Percentiles rank a stretch among this genome's conserved stretches.
phyloP scores from a whole-genome alignment of 768 basidiomycete genomes.

The Lenzites betulinus region DNA sequence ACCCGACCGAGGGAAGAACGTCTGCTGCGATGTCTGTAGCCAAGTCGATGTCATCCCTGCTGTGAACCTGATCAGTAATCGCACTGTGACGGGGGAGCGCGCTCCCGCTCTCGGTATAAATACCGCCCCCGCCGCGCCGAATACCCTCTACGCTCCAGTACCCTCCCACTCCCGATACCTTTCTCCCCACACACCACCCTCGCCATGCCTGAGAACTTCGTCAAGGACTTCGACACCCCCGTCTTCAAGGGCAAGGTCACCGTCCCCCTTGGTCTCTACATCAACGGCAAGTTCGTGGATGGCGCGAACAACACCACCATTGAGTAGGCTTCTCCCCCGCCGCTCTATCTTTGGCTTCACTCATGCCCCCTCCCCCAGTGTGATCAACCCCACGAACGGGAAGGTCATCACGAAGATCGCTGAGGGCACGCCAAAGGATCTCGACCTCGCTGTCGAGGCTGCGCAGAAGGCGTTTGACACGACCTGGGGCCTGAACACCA shows the following conservation, averaged over 20 bases:
- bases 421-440: constrained; percentile 66
- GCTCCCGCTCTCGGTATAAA: constrained; percentile 15
- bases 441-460: constrained; percentile 73
- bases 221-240: constrained; percentile 53
- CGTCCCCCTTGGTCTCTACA: constrained; percentile 70
- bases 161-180: not conserved
- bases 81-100: not conserved
- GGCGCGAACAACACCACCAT: constrained; percentile 60
- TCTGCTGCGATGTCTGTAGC: not conserved
- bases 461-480: constrained; percentile 66
- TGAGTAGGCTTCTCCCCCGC: constrained; percentile 50
- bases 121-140: not conserved
- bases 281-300: constrained; percentile 66
- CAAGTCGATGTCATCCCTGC: constrained; percentile 9
- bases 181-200: not conserved
- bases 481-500: constrained; percentile 64
- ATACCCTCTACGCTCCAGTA: not conserved
- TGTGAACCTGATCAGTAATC: constrained; percentile 19
- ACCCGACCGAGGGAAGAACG: constrained; percentile 9
- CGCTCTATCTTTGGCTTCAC: not conserved
- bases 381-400: constrained; percentile 68
- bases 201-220: constrained; percentile 46
- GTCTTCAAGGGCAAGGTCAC: constrained; percentile 59
- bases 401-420: constrained; percentile 58
- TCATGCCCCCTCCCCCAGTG: constrained; percentile 36